phyloP scores from a whole-genome alignment of 108 stramenopile species.

The Nitzschia sp. region DNA sequence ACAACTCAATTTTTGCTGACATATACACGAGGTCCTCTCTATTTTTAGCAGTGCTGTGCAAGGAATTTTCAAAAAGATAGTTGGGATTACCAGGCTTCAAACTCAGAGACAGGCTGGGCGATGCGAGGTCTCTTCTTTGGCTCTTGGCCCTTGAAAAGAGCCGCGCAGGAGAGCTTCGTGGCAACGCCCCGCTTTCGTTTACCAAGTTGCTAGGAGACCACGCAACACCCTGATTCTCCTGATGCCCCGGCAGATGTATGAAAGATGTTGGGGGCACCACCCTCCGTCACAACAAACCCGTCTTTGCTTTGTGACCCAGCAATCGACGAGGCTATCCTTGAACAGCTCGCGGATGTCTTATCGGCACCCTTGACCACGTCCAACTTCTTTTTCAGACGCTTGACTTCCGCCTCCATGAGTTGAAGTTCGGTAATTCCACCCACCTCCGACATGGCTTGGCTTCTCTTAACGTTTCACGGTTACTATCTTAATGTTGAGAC shows the following conservation, averaged over 20 bases:
- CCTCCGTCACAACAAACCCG: slow-evolving; percentile 49
- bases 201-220: slow-evolving; percentile 26
- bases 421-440: slow-evolving; percentile 51
- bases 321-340: slow-evolving; percentile 37
- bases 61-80: no score
- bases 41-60: no score
- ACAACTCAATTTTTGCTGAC: no score
- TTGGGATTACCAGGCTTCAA: no score
- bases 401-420: slow-evolving; percentile 40
- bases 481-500: no score
- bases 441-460: slow-evolving; percentile 46
- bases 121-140: no score
- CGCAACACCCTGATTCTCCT: slow-evolving; percentile 51
- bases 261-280: slow-evolving; percentile 41
- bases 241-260: slow-evolving; percentile 37
- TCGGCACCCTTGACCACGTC: slow-evolving; percentile 41
- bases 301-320: slow-evolving; percentile 35
- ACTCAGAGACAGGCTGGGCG: no score
- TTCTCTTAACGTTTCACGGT: not conserved
- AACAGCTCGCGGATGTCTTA: slow-evolving; percentile 36
- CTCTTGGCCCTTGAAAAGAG: no score
- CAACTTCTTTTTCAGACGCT: slow-evolving; percentile 28
- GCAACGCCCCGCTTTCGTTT: no score
- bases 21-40: no score
- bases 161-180: no score